These are phyloP conservation scores for Eragrostis curvula DNA, from an alignment of 176 grass and related monocot genomes.

Conservation along the genomic window DNA sequence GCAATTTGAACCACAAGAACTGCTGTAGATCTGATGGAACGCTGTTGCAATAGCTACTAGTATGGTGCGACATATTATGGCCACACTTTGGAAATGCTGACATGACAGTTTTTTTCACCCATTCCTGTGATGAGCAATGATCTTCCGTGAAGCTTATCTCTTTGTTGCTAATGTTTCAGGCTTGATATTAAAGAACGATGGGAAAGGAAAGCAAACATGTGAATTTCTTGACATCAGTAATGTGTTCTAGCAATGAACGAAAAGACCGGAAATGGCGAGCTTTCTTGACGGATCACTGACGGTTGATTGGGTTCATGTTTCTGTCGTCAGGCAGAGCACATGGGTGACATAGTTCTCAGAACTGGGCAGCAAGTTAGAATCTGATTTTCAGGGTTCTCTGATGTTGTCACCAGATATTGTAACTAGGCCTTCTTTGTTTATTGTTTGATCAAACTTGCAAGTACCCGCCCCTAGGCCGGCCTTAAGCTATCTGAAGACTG, in stretches of 20 bases:
- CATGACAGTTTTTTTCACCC: not conserved
- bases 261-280: not conserved
- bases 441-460: conserved; percentile 12
- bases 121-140: conserved; percentile 23
- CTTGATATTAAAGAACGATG: conserved; percentile 63
- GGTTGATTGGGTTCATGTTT: not conserved
- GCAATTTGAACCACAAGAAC: not conserved
- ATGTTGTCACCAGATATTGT: conserved; percentile 8
- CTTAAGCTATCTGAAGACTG: not conserved
- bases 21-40: conserved; percentile 1
- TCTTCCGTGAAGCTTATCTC: not conserved
- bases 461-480: not conserved
- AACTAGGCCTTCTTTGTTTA: not conserved
- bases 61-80: conserved; percentile 20
- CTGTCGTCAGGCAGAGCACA: not conserved
- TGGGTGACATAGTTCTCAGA: not conserved
- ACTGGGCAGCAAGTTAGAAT: conserved; percentile 15
- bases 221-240: conserved; percentile 18
- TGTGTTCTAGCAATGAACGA: conserved; percentile 2
- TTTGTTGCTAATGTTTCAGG: conserved; percentile 34
- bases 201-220: conserved; percentile 68
- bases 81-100: conserved; percentile 14
- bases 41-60: not conserved
- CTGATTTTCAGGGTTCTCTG: conserved; percentile 2
- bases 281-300: not conserved